Evolutionary conservation across 1,284 basidiomycete species (phyloP).

Genomic region (Earliella scabrosa): DNA sequence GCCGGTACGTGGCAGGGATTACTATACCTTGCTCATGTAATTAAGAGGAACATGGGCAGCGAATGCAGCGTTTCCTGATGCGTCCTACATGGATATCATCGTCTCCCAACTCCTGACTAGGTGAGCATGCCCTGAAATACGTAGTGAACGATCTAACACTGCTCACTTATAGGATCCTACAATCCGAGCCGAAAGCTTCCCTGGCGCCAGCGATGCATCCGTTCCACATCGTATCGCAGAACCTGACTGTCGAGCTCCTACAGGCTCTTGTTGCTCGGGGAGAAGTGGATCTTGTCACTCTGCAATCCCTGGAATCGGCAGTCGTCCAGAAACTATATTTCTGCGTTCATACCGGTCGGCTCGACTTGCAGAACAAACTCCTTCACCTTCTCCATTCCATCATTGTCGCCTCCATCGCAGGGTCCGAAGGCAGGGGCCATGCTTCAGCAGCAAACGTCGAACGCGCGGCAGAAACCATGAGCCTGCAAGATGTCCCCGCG

Average conservation of each 20-base stretch:
- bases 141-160: not conserved
- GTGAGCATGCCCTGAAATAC: conserved; percentile 39
- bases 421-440: conserved; percentile 14
- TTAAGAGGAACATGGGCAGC: conserved; percentile 37
- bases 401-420: conserved; percentile 57
- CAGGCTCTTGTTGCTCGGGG: conserved; percentile 83
- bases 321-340: conserved; percentile 80
- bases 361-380: conserved; percentile 91
- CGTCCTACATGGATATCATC: conserved; percentile 77
- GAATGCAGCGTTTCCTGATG: conserved; percentile 54
- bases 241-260: conserved; percentile 78
- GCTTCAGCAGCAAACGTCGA: conserved; percentile 9
- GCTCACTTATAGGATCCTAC: conserved; percentile 58
- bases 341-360: conserved; percentile 67
- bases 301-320: conserved; percentile 70
- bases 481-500: conserved; percentile 21
- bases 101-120: conserved; percentile 65
- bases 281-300: conserved; percentile 63
- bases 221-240: conserved; percentile 71
- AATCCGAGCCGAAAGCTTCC: conserved; percentile 68
- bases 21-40: too few species aligned
- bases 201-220: conserved; percentile 57
- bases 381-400: conserved; percentile 90
- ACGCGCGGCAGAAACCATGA: conserved; percentile 29
- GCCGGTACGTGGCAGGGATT: conserved; percentile 45